Conservation (phyloP, 192 early-diverging fungal genomes). For the Coemansia sp. region DNA sequence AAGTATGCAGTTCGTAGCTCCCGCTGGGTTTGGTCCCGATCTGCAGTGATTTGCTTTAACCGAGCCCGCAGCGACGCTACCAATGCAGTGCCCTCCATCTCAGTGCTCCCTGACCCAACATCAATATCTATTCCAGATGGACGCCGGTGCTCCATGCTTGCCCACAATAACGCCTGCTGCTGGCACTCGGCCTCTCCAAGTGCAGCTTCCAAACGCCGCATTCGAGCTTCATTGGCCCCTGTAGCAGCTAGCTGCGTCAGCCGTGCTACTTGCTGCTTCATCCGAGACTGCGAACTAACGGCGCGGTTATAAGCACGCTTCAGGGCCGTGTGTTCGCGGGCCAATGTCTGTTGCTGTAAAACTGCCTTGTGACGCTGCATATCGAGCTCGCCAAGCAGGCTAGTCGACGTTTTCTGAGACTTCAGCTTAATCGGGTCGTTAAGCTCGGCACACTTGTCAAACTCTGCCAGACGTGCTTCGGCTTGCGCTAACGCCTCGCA, state of each 20-base stretch:
- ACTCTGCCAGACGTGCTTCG: constrained; percentile 34
- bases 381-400: constrained; percentile 50
- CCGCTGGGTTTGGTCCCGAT: constrained; percentile 39
- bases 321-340: constrained; percentile 30
- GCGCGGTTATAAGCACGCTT: constrained; percentile 38
- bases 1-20: constrained; percentile 44
- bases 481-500: constrained; percentile 42
- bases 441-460: constrained; percentile 17
- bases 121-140: neutral
- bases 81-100: constrained; percentile 23
- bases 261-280: constrained; percentile 50
- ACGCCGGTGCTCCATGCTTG: constrained; percentile 38
- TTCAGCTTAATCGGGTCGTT: constrained; percentile 12
- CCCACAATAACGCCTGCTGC: constrained; percentile 43
- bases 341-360: constrained; percentile 31
- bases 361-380: constrained; percentile 30
- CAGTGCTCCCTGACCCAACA: neutral
- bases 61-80: constrained; percentile 30
- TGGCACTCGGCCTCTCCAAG: constrained; percentile 50
- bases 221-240: constrained; percentile 35
- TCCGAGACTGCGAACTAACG: constrained; percentile 31
- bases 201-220: constrained; percentile 45
- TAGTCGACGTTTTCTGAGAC: constrained; percentile 34
- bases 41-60: constrained; percentile 20
- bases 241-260: constrained; percentile 47